phyloP scores from a whole-genome alignment of 2,329 filamentous ascomycete species.

The Neonectria ditissima region DNA sequence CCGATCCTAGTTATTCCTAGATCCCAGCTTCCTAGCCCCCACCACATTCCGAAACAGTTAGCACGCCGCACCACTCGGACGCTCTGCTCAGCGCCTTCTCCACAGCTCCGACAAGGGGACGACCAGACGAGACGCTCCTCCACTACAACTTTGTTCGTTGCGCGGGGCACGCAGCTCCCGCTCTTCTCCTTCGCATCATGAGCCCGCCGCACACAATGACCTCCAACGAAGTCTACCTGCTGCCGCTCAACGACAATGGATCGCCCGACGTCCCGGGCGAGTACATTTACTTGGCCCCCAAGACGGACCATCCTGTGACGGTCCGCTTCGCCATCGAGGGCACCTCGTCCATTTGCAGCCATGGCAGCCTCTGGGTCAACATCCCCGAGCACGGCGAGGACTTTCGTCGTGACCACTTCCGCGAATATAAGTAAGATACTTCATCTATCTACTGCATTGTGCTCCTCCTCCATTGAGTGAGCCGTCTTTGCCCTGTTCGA shows the following conservation, averaged over 20 bases:
- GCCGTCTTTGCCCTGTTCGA: neutral
- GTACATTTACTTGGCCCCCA: constrained; percentile 90
- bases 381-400: constrained; percentile 81
- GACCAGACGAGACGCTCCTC: constrained; percentile 36
- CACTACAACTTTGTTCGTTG: constrained; percentile 29
- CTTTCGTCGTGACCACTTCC: constrained; percentile 84
- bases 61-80: constrained; percentile 26
- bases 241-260: constrained; percentile 92
- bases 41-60: constrained; percentile 16
- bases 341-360: constrained; percentile 92
- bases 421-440: constrained; percentile 83
- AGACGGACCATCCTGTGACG: constrained; percentile 77
- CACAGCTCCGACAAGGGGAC: constrained; percentile 35
- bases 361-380: constrained; percentile 97
- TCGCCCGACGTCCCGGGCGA: constrained; percentile 88
- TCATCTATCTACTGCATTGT: neutral
- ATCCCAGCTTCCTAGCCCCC: constrained; percentile 4
- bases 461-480: constrained; percentile 19
- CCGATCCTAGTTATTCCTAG: constrained; percentile 7
- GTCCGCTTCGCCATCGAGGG: constrained; percentile 93
- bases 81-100: constrained; percentile 29
- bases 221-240: constrained; percentile 82
- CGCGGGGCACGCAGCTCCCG: constrained; percentile 45
- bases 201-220: constrained; percentile 69
- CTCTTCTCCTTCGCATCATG: constrained; percentile 59